Base-by-base conservation (phyloP, 2,329 filamentous ascomycete genomes). In the Diaporthe vaccinii region DNA sequence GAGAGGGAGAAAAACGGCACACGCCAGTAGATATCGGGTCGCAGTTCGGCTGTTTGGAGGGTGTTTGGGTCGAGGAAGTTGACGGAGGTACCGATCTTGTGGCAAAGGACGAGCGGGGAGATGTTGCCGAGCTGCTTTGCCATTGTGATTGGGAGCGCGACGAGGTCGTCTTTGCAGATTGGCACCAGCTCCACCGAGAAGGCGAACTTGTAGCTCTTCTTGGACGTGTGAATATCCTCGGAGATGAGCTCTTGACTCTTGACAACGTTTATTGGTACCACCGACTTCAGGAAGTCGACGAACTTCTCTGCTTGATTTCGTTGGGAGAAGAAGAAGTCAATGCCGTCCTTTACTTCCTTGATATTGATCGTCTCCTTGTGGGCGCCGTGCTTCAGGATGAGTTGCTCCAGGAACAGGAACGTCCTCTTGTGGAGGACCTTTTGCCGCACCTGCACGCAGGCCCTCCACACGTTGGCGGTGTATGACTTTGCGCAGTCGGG, bases 321-420 rank as follows among this genome's bases (percentile, higher is more conserved):
- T 75, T 94, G 92, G 0, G 95, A 90, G 82, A 97, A 99, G 89
- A 93, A 99, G 84, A 99, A 99, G 83, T 99, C 97, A 76, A 99
- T 92, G 1, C 97, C 76, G 80, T 98, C 95, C 85, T 96, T 96
- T 39, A 95, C 94, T 85, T 99, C 97, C 83, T 97, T 98, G 86
- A 99, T 99, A 84, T 98, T 99, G 85, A 98, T 96, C 0, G 96
- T 97, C 79, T 99, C 96, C 78, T 92, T 91, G 84, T 98, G 96
- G 5, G 96, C 97, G 74, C 91, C 91, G 83, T 98, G 95, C 88
- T 98, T 98, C 80, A 99, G 88, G 80, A 99, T 98, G 74, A 98
- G 89, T 87, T 99, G 96, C 85, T 98, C 97, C 49, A 98, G 91
- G 82, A 88, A 89, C 61, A 91, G 80, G 79, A 91, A 91, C 1